These are phyloP conservation scores for Ophidiomyces ophidiicola DNA, from an alignment of 2,329 filamentous ascomycete species.

Conservation along the genomic window DNA sequence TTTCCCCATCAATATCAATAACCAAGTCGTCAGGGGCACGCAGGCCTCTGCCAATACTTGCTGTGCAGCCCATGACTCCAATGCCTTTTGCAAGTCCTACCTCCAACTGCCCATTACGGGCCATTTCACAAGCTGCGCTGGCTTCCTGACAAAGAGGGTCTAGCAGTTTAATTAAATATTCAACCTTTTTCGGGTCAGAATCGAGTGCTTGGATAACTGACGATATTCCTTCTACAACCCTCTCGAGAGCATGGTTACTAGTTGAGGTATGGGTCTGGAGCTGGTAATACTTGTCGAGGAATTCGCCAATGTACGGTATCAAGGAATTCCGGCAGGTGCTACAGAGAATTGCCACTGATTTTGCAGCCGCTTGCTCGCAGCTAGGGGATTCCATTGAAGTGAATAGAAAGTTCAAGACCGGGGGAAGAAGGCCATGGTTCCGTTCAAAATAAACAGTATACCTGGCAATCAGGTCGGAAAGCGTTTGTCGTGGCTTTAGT, in stretches of 20 bases:
- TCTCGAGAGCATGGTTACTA: conserved; percentile 29
- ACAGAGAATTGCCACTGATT: conserved; percentile 34
- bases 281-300: conserved; percentile 32
- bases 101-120: conserved; percentile 23
- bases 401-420: conserved; percentile 35
- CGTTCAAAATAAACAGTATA: conserved; percentile 36
- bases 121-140: conserved; percentile 24
- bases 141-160: conserved; percentile 28
- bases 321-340: conserved; percentile 34
- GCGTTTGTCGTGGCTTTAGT: conserved; percentile 30
- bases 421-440: conserved; percentile 29
- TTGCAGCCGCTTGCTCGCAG: conserved; percentile 32
- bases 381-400: conserved; percentile 32
- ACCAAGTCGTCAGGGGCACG: conserved; percentile 27
- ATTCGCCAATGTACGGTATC: conserved; percentile 31
- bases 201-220: conserved; percentile 33
- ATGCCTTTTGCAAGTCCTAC: conserved; percentile 25
- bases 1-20: conserved; percentile 23
- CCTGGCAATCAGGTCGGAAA: conserved; percentile 34
- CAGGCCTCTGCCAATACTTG: conserved; percentile 32
- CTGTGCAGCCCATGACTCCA: conserved; percentile 30
- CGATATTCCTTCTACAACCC: conserved; percentile 35
- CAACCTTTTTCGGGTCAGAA: conserved; percentile 30
- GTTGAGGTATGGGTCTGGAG: conserved; percentile 29
- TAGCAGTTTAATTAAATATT: conserved; percentile 29